Evolutionary conservation across 139 green algal species (phyloP), one percentile per base, ranked within the genome.

Genomic region (Volvox reticuliferus): DNA sequence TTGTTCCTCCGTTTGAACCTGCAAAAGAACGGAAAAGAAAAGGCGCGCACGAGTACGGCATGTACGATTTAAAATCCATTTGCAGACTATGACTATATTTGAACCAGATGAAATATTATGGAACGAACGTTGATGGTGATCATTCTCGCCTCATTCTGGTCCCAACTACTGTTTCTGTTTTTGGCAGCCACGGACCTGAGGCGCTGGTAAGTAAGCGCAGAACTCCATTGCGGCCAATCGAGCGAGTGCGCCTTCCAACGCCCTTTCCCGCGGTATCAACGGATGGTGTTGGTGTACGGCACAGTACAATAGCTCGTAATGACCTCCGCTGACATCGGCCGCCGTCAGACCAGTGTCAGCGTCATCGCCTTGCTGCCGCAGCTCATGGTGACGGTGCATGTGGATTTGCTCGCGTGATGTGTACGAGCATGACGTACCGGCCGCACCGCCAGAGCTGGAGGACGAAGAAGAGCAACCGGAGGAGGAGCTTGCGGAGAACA

Each of bases 221-320:
- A 84, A 83, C 32, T 91, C 88, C 78, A 91, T 87, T 9, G 78
- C 79, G 20, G 88, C 88, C 71, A 91, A 79, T 5, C 88, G 63
- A 0, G 88, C 65, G 30, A 91, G 78, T 0, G 79, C 78, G 14
- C 88, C 88, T 37, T 91, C 88, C 78, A 91, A 65, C 6, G 67
- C 55, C 65, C 82, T 36, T 28, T 91, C 87, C 1, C 87, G 87
- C 2, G 87, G 87, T 16, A 91, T 28, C 24, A 80, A 36, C 61
- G 77, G 71, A 79, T 79, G 81, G 2, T 55, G 78, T 24, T 65
- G 78, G 12, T 37, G 33, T 32, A 44, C 36, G 78, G 77, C 77
- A 55, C 44, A 5, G 44, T 55, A 55, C 44, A 9, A 55, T 9
- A 55, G 44, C 9, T 9, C 44, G 44, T 55, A 5, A 55, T 55